Conservation (phyloP, 2,329 filamentous ascomycete species). For the Trichoderma sp. region DNA sequence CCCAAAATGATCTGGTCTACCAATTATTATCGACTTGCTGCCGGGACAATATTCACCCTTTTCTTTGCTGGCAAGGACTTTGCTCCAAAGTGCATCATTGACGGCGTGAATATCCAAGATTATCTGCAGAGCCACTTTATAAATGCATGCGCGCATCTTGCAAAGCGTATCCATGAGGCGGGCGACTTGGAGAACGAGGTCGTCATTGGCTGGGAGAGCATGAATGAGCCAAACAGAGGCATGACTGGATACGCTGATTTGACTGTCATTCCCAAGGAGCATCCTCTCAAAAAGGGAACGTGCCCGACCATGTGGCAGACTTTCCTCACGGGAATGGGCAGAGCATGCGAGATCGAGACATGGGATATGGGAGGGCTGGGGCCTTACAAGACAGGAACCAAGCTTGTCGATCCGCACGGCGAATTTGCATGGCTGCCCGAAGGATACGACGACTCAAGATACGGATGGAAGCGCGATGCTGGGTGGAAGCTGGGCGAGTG, state of each 20-base stretch:
- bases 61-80: slow-evolving; percentile 92
- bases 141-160: slow-evolving; percentile 76
- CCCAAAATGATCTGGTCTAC: slow-evolving; percentile 99
- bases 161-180: slow-evolving; percentile 82
- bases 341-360: slow-evolving; percentile 83
- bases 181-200: slow-evolving; percentile 84
- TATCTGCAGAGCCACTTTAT: slow-evolving; percentile 89
- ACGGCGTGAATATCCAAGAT: slow-evolving; percentile 94
- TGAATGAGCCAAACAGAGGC: slow-evolving; percentile 93
- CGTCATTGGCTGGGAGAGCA: slow-evolving; percentile 91
- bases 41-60: slow-evolving; percentile 88
- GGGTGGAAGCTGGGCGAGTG: slow-evolving; percentile 94
- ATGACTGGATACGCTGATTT: slow-evolving; percentile 83
- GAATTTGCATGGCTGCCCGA: slow-evolving; percentile 79
- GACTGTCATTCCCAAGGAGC: slow-evolving; percentile 77
- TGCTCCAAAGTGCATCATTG: slow-evolving; percentile 92
- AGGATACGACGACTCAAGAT: slow-evolving; percentile 82
- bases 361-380: slow-evolving; percentile 95
- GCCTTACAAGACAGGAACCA: slow-evolving; percentile 82
- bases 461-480: slow-evolving; percentile 86
- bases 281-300: slow-evolving; percentile 89
- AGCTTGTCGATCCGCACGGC: slow-evolving; percentile 84
- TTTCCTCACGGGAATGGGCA: slow-evolving; percentile 85
- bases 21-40: slow-evolving; percentile 86
- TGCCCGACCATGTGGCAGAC: slow-evolving; percentile 94